These are phyloP conservation scores for Mycena polygramma DNA, from an alignment of 768 basidiomycete genomes.

Conservation along the genomic window DNA sequence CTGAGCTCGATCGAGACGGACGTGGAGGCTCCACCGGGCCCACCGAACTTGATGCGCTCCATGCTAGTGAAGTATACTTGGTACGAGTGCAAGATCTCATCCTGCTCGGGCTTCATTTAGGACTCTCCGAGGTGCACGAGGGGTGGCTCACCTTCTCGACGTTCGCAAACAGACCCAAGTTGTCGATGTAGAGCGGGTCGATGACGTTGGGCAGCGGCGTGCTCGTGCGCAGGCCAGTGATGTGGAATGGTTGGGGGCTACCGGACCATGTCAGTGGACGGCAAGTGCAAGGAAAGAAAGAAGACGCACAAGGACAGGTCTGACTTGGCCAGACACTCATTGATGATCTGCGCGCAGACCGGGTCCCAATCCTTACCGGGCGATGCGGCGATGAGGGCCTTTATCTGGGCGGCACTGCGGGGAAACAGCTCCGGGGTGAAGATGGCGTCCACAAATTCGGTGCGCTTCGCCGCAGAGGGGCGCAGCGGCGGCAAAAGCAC, in stretches of 20 bases:
- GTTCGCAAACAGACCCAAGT: slow-evolving; percentile 30
- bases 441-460: slow-evolving; percentile 26
- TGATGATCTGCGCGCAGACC: slow-evolving; percentile 23
- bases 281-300: too few relatives aligned
- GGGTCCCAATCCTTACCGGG: slow-evolving; percentile 26
- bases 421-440: slow-evolving; percentile 29
- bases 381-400: slow-evolving; percentile 18
- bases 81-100: slow-evolving; percentile 23
- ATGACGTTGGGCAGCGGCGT: slow-evolving; percentile 20
- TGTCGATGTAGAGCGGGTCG: slow-evolving; percentile 37
- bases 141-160: slow-evolving; percentile 12
- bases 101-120: neutral
- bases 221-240: slow-evolving; percentile 20
- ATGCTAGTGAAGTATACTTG: slow-evolving; percentile 26
- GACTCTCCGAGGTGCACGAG: neutral
- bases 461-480: slow-evolving; percentile 17
- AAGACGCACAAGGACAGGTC: slow-evolving; percentile 33
- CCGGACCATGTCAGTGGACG: neutral
- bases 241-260: slow-evolving; percentile 39
- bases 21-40: neutral
- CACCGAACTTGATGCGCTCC: slow-evolving; percentile 23
- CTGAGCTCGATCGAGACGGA: slow-evolving; percentile 11
- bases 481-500: slow-evolving; percentile 22
- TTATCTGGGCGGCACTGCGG: slow-evolving; percentile 27
- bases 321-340: slow-evolving; percentile 27